Evolutionary conservation across 139 green algal species (phyloP).

Genomic region (Ulvella scutata): DNA sequence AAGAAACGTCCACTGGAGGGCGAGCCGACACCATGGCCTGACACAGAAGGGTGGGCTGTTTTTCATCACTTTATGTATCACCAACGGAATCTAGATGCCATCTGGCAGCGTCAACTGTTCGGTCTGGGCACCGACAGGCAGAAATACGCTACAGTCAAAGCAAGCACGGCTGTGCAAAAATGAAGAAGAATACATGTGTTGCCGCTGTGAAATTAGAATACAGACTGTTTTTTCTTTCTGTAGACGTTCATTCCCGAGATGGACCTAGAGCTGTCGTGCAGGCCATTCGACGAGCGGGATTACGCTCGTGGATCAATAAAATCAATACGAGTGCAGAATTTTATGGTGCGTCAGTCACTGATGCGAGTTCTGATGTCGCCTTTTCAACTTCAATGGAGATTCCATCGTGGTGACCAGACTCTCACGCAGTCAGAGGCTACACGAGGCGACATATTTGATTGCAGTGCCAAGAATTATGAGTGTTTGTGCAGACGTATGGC

Average conservation of each 20-base stretch:
- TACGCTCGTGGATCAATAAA: conserved; percentile 5
- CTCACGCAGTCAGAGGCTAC: not conserved
- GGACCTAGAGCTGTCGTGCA: not conserved
- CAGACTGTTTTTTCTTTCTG: too few relatives aligned
- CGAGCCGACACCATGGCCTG: not conserved
- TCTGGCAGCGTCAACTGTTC: not conserved
- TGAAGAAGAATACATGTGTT: too few relatives aligned
- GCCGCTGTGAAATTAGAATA: too few relatives aligned
- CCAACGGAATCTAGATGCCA: not conserved
- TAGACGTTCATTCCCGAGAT: too few relatives aligned
- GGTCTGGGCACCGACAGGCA: too few relatives aligned
- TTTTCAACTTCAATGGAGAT: not conserved
- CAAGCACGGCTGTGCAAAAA: too few relatives aligned
- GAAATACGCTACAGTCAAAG: too few relatives aligned
- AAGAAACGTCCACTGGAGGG: not conserved
- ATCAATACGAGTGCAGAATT: conserved; percentile 43
- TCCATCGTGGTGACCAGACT: not conserved
- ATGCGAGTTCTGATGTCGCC: not conserved
- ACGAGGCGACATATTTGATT: not conserved
- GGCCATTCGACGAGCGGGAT: not conserved
- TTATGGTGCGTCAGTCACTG: conserved; percentile 38
- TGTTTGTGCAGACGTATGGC: conserved; percentile 52
- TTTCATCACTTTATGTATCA: not conserved
- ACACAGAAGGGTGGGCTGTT: not conserved
- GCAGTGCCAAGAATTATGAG: not conserved